These are phyloP conservation scores for Physcomitrellopsis africana DNA, from an alignment of 225 moss, liverwort and hornwort genomes.

Conservation along the genomic window DNA sequence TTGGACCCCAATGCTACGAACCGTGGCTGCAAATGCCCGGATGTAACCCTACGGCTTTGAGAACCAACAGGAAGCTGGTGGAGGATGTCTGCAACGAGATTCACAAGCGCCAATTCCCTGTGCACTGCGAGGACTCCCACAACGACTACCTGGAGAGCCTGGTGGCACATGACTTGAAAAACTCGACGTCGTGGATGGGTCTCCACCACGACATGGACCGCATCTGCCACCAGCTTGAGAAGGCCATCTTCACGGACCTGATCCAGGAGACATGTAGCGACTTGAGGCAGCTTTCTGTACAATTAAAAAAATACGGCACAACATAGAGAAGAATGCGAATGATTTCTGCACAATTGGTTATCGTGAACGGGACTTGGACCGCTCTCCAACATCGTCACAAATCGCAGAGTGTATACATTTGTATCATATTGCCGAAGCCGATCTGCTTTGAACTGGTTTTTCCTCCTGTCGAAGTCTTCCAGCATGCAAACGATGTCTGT, in stretches of 20 bases:
- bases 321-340: too few species aligned
- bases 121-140: slow-evolving; percentile 39
- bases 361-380: too few species aligned
- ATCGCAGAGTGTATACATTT: too few species aligned
- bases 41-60: neutral
- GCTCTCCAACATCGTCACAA: too few species aligned
- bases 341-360: too few species aligned
- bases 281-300: slow-evolving; percentile 19
- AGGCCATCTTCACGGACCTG: slow-evolving; percentile 54
- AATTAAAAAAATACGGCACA: neutral
- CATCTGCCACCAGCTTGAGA: slow-evolving; percentile 61
- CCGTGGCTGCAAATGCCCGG: slow-evolving; percentile 49
- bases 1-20: slow-evolving; percentile 50
- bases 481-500: too few species aligned
- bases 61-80: slow-evolving; percentile 28
- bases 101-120: slow-evolving; percentile 33
- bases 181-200: slow-evolving; percentile 46
- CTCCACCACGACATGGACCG: slow-evolving; percentile 43
- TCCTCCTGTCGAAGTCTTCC: too few species aligned
- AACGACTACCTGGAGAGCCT: slow-evolving; percentile 70
- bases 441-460: too few species aligned
- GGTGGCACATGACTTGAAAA: slow-evolving; percentile 52
- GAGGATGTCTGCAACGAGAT: slow-evolving; percentile 32
- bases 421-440: too few species aligned
- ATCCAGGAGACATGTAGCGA: slow-evolving; percentile 44